phyloP scores from a whole-genome alignment of 73 alveolate species.

The Uronychia setigera region DNA sequence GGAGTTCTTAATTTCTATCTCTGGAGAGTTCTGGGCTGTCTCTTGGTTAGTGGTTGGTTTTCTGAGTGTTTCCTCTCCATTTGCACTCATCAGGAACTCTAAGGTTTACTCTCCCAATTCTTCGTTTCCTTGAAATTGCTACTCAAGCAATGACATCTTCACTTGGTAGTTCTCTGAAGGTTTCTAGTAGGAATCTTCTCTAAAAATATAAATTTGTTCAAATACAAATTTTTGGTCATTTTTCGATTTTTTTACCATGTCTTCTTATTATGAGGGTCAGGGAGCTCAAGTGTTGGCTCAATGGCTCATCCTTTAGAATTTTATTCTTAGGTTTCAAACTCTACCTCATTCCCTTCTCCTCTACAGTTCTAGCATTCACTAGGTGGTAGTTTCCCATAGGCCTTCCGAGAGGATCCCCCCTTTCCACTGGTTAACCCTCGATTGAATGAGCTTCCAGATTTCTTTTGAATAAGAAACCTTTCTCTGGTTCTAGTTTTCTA shows the following conservation, averaged over 20 bases:
- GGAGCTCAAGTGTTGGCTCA: background rate
- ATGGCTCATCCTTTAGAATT: no score
- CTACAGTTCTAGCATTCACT: background rate
- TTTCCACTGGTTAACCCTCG: no score
- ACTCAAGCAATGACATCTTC: background rate
- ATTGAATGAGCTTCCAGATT: background rate
- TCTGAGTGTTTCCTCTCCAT: no score
- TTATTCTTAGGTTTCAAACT: no score
- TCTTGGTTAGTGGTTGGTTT: no score
- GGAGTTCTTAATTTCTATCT: no score
- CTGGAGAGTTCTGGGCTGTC: no score
- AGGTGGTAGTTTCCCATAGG: background rate
- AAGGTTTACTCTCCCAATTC: no score
- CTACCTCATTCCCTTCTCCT: no score
- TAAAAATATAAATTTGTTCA: background rate
- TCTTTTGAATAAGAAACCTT: background rate
- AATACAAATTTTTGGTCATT: background rate
- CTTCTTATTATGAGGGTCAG: background rate
- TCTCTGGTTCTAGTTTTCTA: background rate
- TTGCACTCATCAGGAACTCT: background rate
- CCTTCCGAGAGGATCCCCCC: no score
- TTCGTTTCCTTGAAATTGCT: background rate
- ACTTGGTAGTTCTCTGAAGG: no score
- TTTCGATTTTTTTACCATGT: background rate
- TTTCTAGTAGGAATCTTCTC: no score